Evolutionary conservation across 2,329 filamentous ascomycete species (phyloP).

Genomic region (Samsoniella hepiali): DNA sequence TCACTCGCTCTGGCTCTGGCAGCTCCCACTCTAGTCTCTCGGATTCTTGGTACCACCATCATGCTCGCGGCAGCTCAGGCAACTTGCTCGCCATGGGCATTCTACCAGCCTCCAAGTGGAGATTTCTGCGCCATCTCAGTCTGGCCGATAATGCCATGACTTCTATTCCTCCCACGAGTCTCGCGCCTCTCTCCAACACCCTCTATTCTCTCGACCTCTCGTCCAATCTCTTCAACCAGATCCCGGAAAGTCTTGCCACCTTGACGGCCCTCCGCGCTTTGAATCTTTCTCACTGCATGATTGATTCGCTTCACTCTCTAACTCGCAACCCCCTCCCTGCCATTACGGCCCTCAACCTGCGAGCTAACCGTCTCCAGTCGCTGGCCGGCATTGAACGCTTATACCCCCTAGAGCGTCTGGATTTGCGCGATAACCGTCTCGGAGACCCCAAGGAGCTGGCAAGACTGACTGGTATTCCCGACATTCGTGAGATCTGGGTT

Average conservation of each 20-base stretch:
- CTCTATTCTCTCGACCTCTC: constrained; percentile 91
- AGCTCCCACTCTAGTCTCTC: constrained; percentile 83
- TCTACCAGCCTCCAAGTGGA: constrained; percentile 86
- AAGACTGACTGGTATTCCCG: constrained; percentile 82
- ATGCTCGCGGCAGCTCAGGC: constrained; percentile 68
- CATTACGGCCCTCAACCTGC: constrained; percentile 87
- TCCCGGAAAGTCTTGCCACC: constrained; percentile 84
- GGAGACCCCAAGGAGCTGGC: constrained; percentile 90
- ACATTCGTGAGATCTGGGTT: constrained; percentile 90
- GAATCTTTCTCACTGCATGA: constrained; percentile 97
- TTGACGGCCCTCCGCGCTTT: constrained; percentile 85
- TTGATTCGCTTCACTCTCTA: constrained; percentile 86
- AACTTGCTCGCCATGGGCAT: constrained; percentile 70
- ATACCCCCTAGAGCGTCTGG: constrained; percentile 81
- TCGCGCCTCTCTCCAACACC: constrained; percentile 80
- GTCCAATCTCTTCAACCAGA: constrained; percentile 87
- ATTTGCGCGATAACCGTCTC: constrained; percentile 85
- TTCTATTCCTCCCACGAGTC: constrained; percentile 68
- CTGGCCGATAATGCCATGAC: constrained; percentile 89
- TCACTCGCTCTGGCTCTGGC: constrained; percentile 82
- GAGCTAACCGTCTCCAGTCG: constrained; percentile 81
- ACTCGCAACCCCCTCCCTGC: constrained; percentile 83
- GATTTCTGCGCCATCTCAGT: constrained; percentile 87
- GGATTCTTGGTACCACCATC: constrained; percentile 56
- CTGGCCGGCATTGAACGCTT: constrained; percentile 88